phyloP scores from a whole-genome alignment of 306 rosid species.

The Citrullus mucosospermus region DNA sequence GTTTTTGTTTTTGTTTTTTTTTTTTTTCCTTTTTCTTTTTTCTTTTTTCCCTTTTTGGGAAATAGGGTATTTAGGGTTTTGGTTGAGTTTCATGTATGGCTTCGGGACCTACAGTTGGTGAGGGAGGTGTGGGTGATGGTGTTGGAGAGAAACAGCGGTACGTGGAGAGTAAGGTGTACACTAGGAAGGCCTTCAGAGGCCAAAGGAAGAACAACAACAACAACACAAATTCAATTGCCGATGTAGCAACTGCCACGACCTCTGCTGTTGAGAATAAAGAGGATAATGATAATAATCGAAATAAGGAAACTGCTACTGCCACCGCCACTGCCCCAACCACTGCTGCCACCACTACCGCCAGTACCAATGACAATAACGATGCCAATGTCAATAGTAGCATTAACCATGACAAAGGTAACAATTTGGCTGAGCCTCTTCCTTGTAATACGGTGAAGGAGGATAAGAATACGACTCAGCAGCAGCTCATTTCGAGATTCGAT shows the following conservation, averaged over 20 bases:
- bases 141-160: constrained; percentile 42
- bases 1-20: too few species aligned
- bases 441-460: constrained; percentile 15
- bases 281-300: not conserved
- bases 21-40: too few species aligned
- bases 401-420: constrained; percentile 3
- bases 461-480: constrained; percentile 26
- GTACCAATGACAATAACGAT: not conserved
- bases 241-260: not conserved
- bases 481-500: constrained; percentile 17
- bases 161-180: constrained; percentile 54
- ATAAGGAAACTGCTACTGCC: not conserved
- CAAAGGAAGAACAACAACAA: constrained; percentile 23
- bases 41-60: not conserved
- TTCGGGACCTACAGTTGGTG: constrained; percentile 64
- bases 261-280: not conserved
- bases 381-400: not conserved
- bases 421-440: constrained; percentile 12
- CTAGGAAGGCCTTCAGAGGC: constrained; percentile 51
- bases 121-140: constrained; percentile 58
- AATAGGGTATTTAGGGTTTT: constrained; percentile 52
- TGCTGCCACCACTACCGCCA: not conserved
- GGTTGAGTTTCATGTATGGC: constrained; percentile 61
- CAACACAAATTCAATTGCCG: constrained; percentile 2
- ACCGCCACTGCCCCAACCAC: not conserved